A percentile compares a stretch with the other conserved stretches of the same genome.
These are phyloP conservation scores for Sclerotinia sclerotiorum DNA, from an alignment of 2,329 filamentous ascomycete species.

Conservation along the genomic window DNA sequence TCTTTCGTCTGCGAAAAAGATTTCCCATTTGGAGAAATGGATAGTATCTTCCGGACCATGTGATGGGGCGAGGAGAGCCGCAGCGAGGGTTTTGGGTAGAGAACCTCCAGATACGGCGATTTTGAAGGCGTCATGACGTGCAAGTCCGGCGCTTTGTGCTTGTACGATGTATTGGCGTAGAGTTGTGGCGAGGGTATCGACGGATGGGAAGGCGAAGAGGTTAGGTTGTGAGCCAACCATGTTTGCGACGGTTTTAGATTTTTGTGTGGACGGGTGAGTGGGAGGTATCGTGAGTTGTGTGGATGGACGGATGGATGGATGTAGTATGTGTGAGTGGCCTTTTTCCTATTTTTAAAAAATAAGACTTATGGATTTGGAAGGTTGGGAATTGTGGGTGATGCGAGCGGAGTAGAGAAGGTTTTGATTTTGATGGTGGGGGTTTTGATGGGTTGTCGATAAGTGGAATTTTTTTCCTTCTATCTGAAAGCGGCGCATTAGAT, in stretches of 20 bases:
- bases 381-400: constrained; percentile 14
- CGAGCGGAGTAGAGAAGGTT: not conserved
- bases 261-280: not conserved
- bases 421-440: constrained; percentile 16
- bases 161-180: constrained; percentile 82
- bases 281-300: not conserved
- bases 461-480: constrained; percentile 7
- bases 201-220: constrained; percentile 77
- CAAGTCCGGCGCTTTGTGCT: constrained; percentile 75
- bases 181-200: constrained; percentile 68
- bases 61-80: constrained; percentile 67
- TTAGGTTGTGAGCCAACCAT: constrained; percentile 48
- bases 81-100: constrained; percentile 81
- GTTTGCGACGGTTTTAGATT: constrained; percentile 12
- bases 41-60: constrained; percentile 58
- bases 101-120: constrained; percentile 92
- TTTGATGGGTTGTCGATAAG: constrained; percentile 2
- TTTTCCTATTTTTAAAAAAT: not conserved
- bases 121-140: constrained; percentile 82
- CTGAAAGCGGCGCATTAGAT: constrained; percentile 16
- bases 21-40: constrained; percentile 86
- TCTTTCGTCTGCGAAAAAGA: constrained; percentile 98
- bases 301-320: not conserved
- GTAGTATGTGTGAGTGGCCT: not conserved
- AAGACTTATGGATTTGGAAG: not conserved